Percentiles rank a stretch among this genome's conserved stretches.
Evolutionary conservation across 2,329 filamentous ascomycete species (phyloP).

Genomic region (Sphaerulina populicola): DNA sequence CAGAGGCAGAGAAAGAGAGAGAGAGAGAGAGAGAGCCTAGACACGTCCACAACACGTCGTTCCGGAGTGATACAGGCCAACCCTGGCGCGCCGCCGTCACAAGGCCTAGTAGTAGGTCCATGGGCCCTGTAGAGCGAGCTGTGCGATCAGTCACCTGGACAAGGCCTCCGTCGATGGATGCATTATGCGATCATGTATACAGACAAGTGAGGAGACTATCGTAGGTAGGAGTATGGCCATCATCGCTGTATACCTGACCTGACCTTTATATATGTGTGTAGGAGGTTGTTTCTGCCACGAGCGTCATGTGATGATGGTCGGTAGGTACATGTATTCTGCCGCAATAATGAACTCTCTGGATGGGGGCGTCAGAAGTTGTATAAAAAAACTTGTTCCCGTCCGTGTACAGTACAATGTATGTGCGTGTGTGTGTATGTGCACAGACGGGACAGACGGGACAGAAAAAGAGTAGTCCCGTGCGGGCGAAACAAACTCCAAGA

Average conservation of each 20-base stretch:
- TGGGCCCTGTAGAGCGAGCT: too few species aligned
- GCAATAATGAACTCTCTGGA: background rate
- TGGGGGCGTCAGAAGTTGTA: background rate
- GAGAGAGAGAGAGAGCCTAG: background rate
- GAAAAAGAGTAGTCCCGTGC: background rate
- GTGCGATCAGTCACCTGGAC: background rate
- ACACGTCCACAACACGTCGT: conserved; percentile 6
- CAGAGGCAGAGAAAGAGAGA: background rate
- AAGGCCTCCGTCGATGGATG: background rate
- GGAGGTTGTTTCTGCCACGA: background rate
- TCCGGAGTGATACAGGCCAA: background rate
- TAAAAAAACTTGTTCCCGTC: background rate
- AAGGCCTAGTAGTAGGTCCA: background rate
- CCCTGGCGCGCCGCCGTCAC: background rate
- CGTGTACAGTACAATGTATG: too few species aligned
- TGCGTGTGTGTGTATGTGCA: too few species aligned
- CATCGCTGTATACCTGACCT: too few species aligned
- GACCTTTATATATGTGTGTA: too few species aligned
- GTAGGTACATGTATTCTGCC: too few species aligned
- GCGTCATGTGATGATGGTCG: background rate
- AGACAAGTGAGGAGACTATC: too few species aligned
- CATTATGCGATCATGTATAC: too few species aligned
- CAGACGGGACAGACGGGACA: too few species aligned
- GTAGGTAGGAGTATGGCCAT: too few species aligned
- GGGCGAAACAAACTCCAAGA: background rate